Evolutionary conservation across 768 basidiomycete genomes (phyloP).

Genomic region (Rhodotorula kratochvilovae): DNA sequence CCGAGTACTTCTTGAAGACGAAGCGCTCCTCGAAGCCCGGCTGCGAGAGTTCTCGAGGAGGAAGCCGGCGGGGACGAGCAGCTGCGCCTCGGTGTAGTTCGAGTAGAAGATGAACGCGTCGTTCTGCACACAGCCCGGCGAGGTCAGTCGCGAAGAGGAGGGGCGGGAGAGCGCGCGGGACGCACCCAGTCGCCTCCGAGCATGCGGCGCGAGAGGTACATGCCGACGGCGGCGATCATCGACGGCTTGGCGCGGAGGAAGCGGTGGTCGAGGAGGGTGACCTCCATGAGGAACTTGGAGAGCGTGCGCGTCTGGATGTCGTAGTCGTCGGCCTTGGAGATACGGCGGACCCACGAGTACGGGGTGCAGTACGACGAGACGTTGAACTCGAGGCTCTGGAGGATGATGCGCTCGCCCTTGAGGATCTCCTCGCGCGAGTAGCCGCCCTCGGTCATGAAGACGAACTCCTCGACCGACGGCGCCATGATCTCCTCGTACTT

Average conservation of each 20-base stretch:
- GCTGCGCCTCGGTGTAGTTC: constrained; percentile 80
- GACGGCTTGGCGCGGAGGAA: constrained; percentile 92
- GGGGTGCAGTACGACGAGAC: constrained; percentile 97
- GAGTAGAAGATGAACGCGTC: constrained; percentile 90
- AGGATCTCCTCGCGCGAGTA: constrained; percentile 93
- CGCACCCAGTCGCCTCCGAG: constrained; percentile 93
- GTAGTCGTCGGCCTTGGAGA: constrained; percentile 98
- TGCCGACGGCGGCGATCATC: constrained; percentile 88
- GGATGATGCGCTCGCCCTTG: constrained; percentile 93
- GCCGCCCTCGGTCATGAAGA: constrained; percentile 93
- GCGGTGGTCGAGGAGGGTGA: constrained; percentile 83
- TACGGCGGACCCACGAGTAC: constrained; percentile 97
- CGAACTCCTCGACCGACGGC: constrained; percentile 95
- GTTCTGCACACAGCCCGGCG: constrained; percentile 55
- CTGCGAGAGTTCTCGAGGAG: constrained; percentile 77
- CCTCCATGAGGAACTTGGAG: constrained; percentile 95
- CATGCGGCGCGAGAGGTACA: constrained; percentile 95
- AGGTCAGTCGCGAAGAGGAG: neutral
- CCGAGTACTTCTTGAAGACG: constrained; percentile 91
- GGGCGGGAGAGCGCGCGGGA: constrained; percentile 31
- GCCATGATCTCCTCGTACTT: constrained; percentile 99
- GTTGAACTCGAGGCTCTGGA: constrained; percentile 84
- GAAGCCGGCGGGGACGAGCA: constrained; percentile 71
- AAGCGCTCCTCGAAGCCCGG: constrained; percentile 74
- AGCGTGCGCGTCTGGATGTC: constrained; percentile 95